A percentile compares a stretch with the other conserved stretches of the same genome.
Evolutionary conservation across 148 eudicot species (phyloP).

Genomic region (Chenopodium quinoa): DNA sequence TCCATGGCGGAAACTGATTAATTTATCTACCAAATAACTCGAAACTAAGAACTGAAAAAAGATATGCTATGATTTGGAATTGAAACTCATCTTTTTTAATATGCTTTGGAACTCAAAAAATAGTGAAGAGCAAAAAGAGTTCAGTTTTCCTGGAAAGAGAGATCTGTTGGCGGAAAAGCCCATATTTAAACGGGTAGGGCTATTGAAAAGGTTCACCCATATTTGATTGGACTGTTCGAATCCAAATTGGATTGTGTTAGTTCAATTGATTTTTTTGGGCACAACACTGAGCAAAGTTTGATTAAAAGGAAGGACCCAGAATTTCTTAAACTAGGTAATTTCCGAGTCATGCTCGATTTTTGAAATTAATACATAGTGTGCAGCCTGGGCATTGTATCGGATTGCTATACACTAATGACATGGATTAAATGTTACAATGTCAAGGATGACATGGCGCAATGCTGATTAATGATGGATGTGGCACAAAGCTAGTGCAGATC

Average conservation of each 20-base stretch:
- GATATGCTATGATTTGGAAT: background rate
- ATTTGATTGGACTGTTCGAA: background rate
- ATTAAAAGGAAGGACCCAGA: too few species aligned
- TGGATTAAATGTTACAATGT: too few species aligned
- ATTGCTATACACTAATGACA: too few species aligned
- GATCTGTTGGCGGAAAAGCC: background rate
- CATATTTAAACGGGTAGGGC: slow-evolving; percentile 3
- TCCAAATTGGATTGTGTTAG: background rate
- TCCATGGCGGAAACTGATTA: slow-evolving; percentile 32
- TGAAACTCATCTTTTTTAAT: background rate
- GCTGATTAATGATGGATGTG: too few species aligned
- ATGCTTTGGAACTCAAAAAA: background rate
- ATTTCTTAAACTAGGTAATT: too few species aligned
- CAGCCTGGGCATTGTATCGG: too few species aligned
- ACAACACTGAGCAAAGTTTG: too few species aligned
- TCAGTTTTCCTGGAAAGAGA: background rate
- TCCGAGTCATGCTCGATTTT: too few species aligned
- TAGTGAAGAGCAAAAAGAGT: background rate
- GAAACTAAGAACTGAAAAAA: background rate
- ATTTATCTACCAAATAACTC: too few species aligned
- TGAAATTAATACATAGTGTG: too few species aligned
- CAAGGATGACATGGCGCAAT: too few species aligned
- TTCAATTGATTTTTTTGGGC: background rate
- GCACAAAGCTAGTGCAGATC: too few species aligned
- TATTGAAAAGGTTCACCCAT: background rate